These are phyloP conservation scores for Podaxis rugospora DNA, from an alignment of 768 basidiomycete species.

Conservation along the genomic window DNA sequence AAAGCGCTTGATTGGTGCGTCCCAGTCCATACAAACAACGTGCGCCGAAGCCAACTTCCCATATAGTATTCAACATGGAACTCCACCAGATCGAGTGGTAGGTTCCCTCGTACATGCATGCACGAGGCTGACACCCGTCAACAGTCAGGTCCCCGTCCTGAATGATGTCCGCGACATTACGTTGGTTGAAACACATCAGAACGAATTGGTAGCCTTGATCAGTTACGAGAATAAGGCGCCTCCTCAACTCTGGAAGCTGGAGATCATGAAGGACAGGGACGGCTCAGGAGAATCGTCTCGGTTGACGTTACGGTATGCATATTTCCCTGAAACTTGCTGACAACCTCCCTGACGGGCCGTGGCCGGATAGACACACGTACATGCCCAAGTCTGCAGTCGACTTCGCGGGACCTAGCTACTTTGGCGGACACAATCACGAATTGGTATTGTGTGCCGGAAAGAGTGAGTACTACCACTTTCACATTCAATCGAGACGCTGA, in stretches of 20 bases:
- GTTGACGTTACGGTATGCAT: slow-evolving; percentile 34
- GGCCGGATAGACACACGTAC: slow-evolving; percentile 61
- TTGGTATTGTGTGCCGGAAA: slow-evolving; percentile 76
- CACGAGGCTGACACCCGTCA: slow-evolving; percentile 6
- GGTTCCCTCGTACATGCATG: slow-evolving; percentile 14
- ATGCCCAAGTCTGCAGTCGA: slow-evolving; percentile 64
- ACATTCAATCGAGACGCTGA: background rate
- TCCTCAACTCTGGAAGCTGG: slow-evolving; percentile 77
- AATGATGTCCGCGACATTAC: slow-evolving; percentile 73
- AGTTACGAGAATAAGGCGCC: slow-evolving; percentile 75
- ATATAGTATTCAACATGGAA: slow-evolving; percentile 61
- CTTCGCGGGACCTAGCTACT: slow-evolving; percentile 79
- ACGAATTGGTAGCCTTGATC: slow-evolving; percentile 57
- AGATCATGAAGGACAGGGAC: slow-evolving; percentile 52
- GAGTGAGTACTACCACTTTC: slow-evolving; percentile 32
- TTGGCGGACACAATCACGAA: slow-evolving; percentile 77
- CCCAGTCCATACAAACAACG: slow-evolving; percentile 16
- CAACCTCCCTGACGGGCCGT: background rate
- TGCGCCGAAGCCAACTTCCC: background rate
- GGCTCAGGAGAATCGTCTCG: slow-evolving; percentile 28
- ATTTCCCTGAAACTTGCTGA: background rate
- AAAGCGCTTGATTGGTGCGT: slow-evolving; percentile 68
- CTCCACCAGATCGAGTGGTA: slow-evolving; percentile 67
- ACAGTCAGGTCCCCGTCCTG: slow-evolving; percentile 66
- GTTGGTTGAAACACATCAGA: slow-evolving; percentile 42